These are phyloP conservation scores for Haplographium delicatum DNA, from an alignment of 495 filamentous ascomycete species.

Conservation along the genomic window DNA sequence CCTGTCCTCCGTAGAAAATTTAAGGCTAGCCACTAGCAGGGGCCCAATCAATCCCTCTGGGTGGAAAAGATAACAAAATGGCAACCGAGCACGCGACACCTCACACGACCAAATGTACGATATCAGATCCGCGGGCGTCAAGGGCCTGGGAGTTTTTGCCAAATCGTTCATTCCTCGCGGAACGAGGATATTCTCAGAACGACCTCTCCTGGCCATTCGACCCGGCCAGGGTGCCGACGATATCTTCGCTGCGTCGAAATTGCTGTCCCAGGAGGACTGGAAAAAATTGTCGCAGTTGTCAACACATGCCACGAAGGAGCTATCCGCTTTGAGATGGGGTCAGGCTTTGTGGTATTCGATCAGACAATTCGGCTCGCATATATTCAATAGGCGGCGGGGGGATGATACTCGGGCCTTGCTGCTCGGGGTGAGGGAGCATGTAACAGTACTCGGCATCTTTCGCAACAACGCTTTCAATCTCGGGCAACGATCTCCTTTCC, in stretches of 20 bases:
- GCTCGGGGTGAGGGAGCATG: not conserved
- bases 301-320: not conserved
- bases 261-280: slow-evolving; percentile 1
- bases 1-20: too few relatives aligned
- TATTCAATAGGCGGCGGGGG: not conserved
- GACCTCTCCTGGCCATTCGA: slow-evolving; percentile 13
- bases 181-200: slow-evolving; percentile 17
- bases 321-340: slow-evolving; percentile 3
- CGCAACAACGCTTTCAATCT: slow-evolving; percentile 15
- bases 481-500: not conserved
- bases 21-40: not conserved
- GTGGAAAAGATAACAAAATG: too few relatives aligned
- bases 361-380: not conserved
- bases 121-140: not conserved
- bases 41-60: too few relatives aligned
- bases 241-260: slow-evolving; percentile 7
- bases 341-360: slow-evolving; percentile 8
- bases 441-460: slow-evolving; percentile 7
- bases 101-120: slow-evolving; percentile 5
- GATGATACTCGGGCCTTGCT: not conserved
- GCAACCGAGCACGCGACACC: slow-evolving; percentile 4
- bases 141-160: slow-evolving; percentile 18
- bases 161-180: slow-evolving; percentile 6
- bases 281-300: not conserved
- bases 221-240: not conserved